Conservation (phyloP, 306 rosid genomes). For the Prunus fruticosa region DNA sequence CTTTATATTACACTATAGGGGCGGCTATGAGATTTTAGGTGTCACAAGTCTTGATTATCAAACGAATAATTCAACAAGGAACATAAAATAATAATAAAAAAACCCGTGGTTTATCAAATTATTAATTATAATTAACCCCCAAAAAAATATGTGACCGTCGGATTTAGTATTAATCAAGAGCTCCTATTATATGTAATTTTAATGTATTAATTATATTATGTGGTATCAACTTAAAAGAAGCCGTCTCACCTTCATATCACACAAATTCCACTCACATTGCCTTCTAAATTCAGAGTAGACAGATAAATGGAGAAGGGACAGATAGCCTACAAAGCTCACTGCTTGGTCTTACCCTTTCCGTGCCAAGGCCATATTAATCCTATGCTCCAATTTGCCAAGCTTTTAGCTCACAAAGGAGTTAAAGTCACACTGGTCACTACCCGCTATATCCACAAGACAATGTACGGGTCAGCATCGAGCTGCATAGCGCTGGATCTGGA, state of each 20-base stretch:
- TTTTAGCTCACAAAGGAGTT: conserved; percentile 32
- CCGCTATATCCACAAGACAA: conserved; percentile 3
- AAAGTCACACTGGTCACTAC: conserved; percentile 34
- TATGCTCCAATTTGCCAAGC: conserved; percentile 40
- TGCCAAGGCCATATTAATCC: conserved; percentile 47
- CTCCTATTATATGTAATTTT: too few species aligned
- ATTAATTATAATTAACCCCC: too few species aligned
- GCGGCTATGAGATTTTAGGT: too few species aligned
- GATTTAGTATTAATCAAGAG: too few species aligned
- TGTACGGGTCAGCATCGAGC: neutral
- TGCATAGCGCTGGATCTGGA: neutral
- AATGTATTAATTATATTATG: too few species aligned
- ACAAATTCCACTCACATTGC: neutral
- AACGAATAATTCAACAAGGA: too few species aligned
- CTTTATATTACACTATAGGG: too few species aligned
- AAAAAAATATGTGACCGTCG: too few species aligned
- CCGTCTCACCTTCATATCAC: too few species aligned
- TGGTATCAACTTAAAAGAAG: too few species aligned
- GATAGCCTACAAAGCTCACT: conserved; percentile 25
- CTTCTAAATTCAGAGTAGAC: neutral
- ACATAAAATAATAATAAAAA: neutral
- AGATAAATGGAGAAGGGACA: conserved; percentile 16
- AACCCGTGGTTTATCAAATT: neutral
- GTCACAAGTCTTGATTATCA: too few species aligned
- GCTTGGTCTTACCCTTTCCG: conserved; percentile 38